These are phyloP conservation scores for Pseudofabraea citricarpa DNA, from an alignment of 2,329 filamentous ascomycete species.

Conservation along the genomic window DNA sequence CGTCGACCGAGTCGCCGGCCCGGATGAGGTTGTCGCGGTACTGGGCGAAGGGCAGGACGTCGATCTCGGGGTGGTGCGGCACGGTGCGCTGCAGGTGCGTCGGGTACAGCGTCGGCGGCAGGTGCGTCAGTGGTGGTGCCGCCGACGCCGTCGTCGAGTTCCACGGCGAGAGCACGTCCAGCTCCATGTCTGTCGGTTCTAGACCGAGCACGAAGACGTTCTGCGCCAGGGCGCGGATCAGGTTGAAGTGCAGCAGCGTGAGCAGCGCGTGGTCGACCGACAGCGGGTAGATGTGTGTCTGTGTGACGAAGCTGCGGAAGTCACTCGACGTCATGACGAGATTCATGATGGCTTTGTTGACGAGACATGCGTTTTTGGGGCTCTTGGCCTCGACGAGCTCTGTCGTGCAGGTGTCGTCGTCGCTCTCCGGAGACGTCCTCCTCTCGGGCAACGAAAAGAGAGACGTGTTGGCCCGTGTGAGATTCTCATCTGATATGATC, in stretches of 20 bases:
- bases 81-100: conserved; percentile 32
- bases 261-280: conserved; percentile 23
- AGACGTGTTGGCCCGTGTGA: neutral
- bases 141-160: neutral
- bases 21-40: conserved; percentile 35
- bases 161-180: conserved; percentile 15
- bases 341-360: neutral
- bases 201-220: conserved; percentile 27
- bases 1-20: conserved; percentile 27
- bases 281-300: conserved; percentile 5
- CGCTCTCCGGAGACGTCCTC: no score
- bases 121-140: neutral
- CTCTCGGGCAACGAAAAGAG: neutral
- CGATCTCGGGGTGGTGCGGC: conserved; percentile 36
- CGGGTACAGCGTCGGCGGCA: conserved; percentile 26
- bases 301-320: conserved; percentile 6
- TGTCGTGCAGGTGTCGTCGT: no score
- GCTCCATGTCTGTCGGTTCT: conserved; percentile 10
- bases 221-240: conserved; percentile 29
- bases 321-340: neutral
- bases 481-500: neutral
- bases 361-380: no score
- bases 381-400: neutral
- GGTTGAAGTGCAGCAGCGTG: conserved; percentile 32
- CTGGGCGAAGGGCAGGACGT: conserved; percentile 31